Conservation (phyloP, 2,329 filamentous ascomycete species). For the Neonectria hederae region DNA sequence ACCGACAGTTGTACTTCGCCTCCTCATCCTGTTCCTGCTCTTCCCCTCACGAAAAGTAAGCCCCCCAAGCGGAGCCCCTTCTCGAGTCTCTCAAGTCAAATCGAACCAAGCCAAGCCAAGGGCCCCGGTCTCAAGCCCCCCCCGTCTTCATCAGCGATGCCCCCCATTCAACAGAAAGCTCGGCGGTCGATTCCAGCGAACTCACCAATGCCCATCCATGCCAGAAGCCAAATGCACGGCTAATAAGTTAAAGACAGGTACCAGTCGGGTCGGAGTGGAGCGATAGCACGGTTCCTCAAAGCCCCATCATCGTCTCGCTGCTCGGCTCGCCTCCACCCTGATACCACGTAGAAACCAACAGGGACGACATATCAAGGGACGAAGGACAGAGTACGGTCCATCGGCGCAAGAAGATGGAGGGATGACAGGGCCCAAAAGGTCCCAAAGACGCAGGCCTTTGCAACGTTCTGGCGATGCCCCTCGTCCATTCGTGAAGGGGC, state of each 20-base stretch:
- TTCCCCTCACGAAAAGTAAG: slow-evolving; percentile 21
- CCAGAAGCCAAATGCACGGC: slow-evolving; percentile 9
- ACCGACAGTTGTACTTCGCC: slow-evolving; percentile 4
- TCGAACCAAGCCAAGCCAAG: slow-evolving; percentile 13
- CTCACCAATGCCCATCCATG: slow-evolving; percentile 8
- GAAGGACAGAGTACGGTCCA: background rate
- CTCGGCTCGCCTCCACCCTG: background rate
- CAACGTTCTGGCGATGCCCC: background rate
- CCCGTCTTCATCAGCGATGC: slow-evolving; percentile 5
- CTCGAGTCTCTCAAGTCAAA: background rate
- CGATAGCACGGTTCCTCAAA: slow-evolving; percentile 1
- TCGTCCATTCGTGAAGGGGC: slow-evolving; percentile 11
- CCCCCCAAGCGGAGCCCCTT: slow-evolving; percentile 18
- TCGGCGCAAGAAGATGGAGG: background rate
- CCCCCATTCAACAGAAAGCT: slow-evolving; percentile 18
- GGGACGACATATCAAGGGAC: background rate
- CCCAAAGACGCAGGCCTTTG: slow-evolving; percentile 1
- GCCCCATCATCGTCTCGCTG: background rate
- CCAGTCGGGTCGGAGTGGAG: background rate
- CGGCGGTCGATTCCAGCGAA: background rate
- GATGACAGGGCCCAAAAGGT: background rate
- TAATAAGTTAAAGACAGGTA: slow-evolving; percentile 2
- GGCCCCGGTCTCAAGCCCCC: slow-evolving; percentile 12
- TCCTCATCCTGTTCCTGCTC: slow-evolving; percentile 2
- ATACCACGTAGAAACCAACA: background rate